Evolutionary conservation across 1,284 basidiomycete genomes (phyloP).

Genomic region (Phenoliferia sp.): DNA sequence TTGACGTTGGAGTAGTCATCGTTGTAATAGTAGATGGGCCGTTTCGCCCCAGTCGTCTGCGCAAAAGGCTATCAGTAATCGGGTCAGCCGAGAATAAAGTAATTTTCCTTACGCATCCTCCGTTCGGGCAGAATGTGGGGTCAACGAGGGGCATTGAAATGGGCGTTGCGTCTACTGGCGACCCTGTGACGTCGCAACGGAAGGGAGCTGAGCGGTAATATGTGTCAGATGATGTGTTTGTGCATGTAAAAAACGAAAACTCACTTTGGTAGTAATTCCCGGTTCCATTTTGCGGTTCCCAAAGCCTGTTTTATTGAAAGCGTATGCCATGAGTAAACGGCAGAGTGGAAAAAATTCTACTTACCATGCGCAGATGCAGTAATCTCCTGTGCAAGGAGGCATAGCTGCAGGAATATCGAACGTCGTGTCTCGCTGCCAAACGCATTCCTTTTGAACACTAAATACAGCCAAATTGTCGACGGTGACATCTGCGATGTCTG

Average conservation of each 20-base stretch:
- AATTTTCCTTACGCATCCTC: neutral
- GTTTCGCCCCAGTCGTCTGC: constrained; percentile 18
- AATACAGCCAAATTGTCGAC: constrained; percentile 33
- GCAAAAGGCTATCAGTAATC: too few relatives aligned
- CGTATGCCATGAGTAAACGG: too few relatives aligned
- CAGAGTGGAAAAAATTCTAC: too few relatives aligned
- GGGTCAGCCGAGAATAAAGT: neutral
- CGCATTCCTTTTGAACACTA: constrained; percentile 23
- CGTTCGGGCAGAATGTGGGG: constrained; percentile 16
- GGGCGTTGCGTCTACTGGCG: constrained; percentile 13
- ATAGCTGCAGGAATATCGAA: constrained; percentile 29
- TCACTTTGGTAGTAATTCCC: constrained; percentile 12
- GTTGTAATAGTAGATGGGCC: constrained; percentile 23
- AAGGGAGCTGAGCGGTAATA: constrained; percentile 14
- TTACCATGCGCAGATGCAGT: constrained; percentile 28
- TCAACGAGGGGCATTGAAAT: constrained; percentile 18
- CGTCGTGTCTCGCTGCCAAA: constrained; percentile 14
- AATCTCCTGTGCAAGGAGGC: constrained; percentile 23
- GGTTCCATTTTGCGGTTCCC: neutral
- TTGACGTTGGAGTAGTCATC: neutral
- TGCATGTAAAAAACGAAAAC: neutral
- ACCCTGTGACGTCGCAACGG: constrained; percentile 23
- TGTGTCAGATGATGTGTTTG: neutral
- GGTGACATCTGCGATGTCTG: constrained; percentile 22
- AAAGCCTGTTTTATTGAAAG: too few relatives aligned